phyloP scores from a whole-genome alignment of 2,329 filamentous ascomycete species.

The Fonsecaea monophora region DNA sequence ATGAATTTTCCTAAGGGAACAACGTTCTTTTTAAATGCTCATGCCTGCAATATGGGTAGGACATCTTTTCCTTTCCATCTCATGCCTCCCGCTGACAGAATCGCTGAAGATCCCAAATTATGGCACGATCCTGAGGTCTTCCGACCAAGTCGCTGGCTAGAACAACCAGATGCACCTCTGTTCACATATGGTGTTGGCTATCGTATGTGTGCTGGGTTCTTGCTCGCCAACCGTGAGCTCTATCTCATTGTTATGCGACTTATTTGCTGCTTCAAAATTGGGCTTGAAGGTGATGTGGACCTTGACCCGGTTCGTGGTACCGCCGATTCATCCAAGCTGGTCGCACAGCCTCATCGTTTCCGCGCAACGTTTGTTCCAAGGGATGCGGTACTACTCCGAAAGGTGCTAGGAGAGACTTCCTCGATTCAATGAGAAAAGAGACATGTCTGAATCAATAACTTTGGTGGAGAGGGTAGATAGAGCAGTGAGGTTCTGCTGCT shows the following conservation, averaged over 20 bases:
- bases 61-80: neutral
- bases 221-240: slow-evolving; percentile 69
- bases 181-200: slow-evolving; percentile 72
- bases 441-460: neutral
- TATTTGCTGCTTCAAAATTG: slow-evolving; percentile 66
- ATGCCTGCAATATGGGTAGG: slow-evolving; percentile 69
- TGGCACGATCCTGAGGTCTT: slow-evolving; percentile 66
- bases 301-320: neutral
- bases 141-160: slow-evolving; percentile 67
- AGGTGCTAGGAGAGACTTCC: neutral
- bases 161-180: slow-evolving; percentile 67
- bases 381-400: neutral
- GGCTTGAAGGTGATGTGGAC: neutral
- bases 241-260: slow-evolving; percentile 69
- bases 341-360: slow-evolving; percentile 1
- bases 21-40: slow-evolving; percentile 70
- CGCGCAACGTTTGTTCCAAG: neutral
- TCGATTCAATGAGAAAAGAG: neutral
- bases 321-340: neutral
- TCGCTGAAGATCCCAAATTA: slow-evolving; percentile 52
- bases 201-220: slow-evolving; percentile 69
- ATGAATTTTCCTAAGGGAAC: slow-evolving; percentile 67
- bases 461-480: neutral
- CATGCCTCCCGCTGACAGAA: neutral
- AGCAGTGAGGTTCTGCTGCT: neutral